Evolutionary conservation across 148 eudicot genomes (phyloP), one percentile per base, ranked within the genome.

Genomic region (Cornus florida): DNA sequence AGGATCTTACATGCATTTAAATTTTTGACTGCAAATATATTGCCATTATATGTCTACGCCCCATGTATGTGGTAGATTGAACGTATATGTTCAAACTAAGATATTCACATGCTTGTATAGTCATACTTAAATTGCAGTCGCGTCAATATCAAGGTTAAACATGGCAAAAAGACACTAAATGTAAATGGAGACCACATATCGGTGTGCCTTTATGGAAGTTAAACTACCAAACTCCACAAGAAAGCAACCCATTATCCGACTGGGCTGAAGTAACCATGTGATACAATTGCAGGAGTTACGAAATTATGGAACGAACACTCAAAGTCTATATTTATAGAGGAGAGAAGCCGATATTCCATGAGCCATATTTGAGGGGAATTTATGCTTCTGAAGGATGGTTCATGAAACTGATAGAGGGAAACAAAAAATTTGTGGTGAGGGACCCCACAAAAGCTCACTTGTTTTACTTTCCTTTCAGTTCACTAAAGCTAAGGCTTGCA

Each of bases 371-470:
- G 78, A 87, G 91, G 78, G 96, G 96, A 71, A 76, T 92, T 59
- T 94, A 94, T 77, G 87, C 90, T 78, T 90, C 96, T 9, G 98
- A 93, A 87, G 98, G 98, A 85, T 92, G 95, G 95, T 92, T 92
- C 84, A 87, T 93, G 92, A 90, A 87, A 80, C 85, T 91, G 64
- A 70, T 94, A 23, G 85, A 92, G 81, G 83, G 83, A 76, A 89
- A 88, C 70, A 90, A 79, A 80, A 87, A 70, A 59, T 92, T 83
- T 78, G 87, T 79, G 20, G 87, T 79, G 46, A 90, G 82, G 78
- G 93, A 93, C 72, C 91, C 94, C 66, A 86, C 72, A 88, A 92
- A 86, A 82, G 98, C 97, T 77, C 92, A 94, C 84, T 84, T 94
- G 31, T 94, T 86, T 81, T 94, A 92, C 81, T 75, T 94, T 67